Evolutionary conservation across 1,284 basidiomycete species (phyloP).

Genomic region (Ustilago lituana): DNA sequence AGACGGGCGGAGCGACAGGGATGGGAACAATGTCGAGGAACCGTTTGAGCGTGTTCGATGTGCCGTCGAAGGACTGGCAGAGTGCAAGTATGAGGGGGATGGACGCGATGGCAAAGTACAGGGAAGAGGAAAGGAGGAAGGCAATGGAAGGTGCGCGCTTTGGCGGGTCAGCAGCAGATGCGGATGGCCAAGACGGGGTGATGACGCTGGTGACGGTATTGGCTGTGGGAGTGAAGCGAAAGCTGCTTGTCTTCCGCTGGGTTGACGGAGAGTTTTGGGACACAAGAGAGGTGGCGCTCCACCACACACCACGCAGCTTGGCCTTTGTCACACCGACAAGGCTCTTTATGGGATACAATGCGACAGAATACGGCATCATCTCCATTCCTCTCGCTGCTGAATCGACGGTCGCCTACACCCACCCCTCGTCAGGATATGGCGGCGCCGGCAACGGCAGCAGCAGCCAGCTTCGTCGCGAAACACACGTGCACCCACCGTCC

Average conservation of each 20-base stretch:
- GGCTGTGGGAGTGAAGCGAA: slow-evolving; percentile 84
- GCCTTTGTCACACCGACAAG: slow-evolving; percentile 75
- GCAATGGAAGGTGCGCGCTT: slow-evolving; percentile 49
- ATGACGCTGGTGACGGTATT: slow-evolving; percentile 75
- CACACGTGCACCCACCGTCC: slow-evolving; percentile 38
- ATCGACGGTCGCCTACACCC: slow-evolving; percentile 45
- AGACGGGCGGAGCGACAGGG: slow-evolving; percentile 1
- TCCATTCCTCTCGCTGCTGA: slow-evolving; percentile 69
- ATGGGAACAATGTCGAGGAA: slow-evolving; percentile 23
- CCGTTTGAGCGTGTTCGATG: slow-evolving; percentile 28
- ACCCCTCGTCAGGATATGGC: slow-evolving; percentile 29
- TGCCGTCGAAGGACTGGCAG: slow-evolving; percentile 42
- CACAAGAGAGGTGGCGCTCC: slow-evolving; percentile 78
- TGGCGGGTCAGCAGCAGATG: slow-evolving; percentile 34
- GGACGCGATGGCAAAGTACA: slow-evolving; percentile 47
- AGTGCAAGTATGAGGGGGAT: slow-evolving; percentile 52
- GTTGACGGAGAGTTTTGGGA: slow-evolving; percentile 80
- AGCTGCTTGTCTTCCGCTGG: slow-evolving; percentile 86
- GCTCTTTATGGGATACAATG: slow-evolving; percentile 78
- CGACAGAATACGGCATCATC: slow-evolving; percentile 80
- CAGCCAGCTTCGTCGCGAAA: slow-evolving; percentile 24
- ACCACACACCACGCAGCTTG: slow-evolving; percentile 83
- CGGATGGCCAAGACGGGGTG: slow-evolving; percentile 35
- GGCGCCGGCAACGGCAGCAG: slow-evolving; percentile 16
- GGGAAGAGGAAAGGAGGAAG: slow-evolving; percentile 40